phyloP scores from a whole-genome alignment of 2,329 filamentous ascomycete genomes.

The Myriosclerotinia scirpicola region DNA sequence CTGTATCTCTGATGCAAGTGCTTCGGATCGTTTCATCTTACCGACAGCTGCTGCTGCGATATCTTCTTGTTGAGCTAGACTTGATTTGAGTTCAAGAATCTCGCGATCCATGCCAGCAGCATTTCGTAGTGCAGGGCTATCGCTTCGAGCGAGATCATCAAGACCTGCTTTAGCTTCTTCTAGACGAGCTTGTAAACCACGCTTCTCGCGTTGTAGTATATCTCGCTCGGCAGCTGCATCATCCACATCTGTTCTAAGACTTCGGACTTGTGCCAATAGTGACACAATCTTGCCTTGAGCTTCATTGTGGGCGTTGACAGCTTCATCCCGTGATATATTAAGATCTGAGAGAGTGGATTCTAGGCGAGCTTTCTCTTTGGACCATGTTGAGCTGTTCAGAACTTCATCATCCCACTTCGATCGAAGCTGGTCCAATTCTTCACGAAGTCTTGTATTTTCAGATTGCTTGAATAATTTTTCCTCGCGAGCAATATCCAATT shows the following conservation, averaged over 20 bases:
- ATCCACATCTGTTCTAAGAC: conserved; percentile 78
- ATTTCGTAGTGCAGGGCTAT: conserved; percentile 84
- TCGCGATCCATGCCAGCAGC: conserved; percentile 87
- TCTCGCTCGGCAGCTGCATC: conserved; percentile 86
- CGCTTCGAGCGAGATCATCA: conserved; percentile 82
- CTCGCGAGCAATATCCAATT: conserved; percentile 90
- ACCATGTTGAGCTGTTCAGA: conserved; percentile 95
- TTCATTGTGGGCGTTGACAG: conserved; percentile 88
- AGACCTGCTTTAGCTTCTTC: conserved; percentile 85
- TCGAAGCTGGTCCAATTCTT: conserved; percentile 91
- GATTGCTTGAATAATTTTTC: conserved; percentile 82
- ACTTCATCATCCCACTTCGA: conserved; percentile 99
- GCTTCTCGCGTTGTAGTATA: conserved; percentile 82
- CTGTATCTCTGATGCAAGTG: conserved; percentile 82
- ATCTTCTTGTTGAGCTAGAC: conserved; percentile 89
- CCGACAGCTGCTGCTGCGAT: conserved; percentile 87
- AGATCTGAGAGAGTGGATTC: conserved; percentile 88
- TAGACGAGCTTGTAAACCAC: conserved; percentile 78
- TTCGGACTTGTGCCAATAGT: conserved; percentile 84
- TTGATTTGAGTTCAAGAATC: conserved; percentile 84
- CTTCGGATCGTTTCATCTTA: conserved; percentile 95
- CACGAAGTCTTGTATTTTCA: conserved; percentile 84
- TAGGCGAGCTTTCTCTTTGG: conserved; percentile 92
- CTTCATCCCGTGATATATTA: conserved; percentile 88
- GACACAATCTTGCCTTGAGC: conserved; percentile 91